These are phyloP conservation scores for Suillus subluteus DNA, from an alignment of 768 basidiomycete genomes.

Conservation along the genomic window DNA sequence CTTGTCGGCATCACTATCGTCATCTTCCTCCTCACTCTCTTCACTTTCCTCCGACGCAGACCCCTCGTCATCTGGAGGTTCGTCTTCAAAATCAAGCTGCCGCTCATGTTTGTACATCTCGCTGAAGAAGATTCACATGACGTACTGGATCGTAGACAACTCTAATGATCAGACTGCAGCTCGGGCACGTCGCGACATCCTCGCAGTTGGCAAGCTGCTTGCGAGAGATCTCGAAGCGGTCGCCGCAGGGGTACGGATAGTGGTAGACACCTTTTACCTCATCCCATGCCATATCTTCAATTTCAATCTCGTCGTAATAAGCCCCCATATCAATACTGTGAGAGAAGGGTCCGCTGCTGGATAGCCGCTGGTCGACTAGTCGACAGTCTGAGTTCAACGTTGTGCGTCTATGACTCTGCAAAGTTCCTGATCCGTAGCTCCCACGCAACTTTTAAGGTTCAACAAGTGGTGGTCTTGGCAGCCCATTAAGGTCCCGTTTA, in stretches of 20 bases:
- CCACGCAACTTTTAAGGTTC: neutral
- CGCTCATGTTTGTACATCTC: neutral
- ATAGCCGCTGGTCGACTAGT: neutral
- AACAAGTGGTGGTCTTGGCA: neutral
- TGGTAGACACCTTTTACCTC: slow-evolving; percentile 81
- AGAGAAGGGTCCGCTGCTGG: neutral
- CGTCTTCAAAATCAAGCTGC: slow-evolving; percentile 86
- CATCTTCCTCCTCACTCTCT: slow-evolving; percentile 43
- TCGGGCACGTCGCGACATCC: slow-evolving; percentile 95
- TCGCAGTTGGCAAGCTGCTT: slow-evolving; percentile 86
- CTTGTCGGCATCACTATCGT: slow-evolving; percentile 42
- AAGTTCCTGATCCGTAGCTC: neutral
- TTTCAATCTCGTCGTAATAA: slow-evolving; percentile 96
- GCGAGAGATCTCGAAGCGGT: slow-evolving; percentile 94
- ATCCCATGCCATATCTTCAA: slow-evolving; percentile 96
- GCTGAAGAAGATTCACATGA: slow-evolving; percentile 19
- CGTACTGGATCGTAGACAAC: slow-evolving; percentile 94
- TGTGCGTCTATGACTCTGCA: too few species aligned
- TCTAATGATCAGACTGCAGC: slow-evolving; percentile 90
- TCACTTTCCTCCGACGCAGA: slow-evolving; percentile 33
- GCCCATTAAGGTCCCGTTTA: neutral
- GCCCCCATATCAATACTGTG: slow-evolving; percentile 58
- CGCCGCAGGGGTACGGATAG: slow-evolving; percentile 97
- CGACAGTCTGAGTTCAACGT: neutral
- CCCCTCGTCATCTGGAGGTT: slow-evolving; percentile 57